Base-by-base conservation (phyloP, 345 rosid species). In the Kernera saxatilis region DNA sequence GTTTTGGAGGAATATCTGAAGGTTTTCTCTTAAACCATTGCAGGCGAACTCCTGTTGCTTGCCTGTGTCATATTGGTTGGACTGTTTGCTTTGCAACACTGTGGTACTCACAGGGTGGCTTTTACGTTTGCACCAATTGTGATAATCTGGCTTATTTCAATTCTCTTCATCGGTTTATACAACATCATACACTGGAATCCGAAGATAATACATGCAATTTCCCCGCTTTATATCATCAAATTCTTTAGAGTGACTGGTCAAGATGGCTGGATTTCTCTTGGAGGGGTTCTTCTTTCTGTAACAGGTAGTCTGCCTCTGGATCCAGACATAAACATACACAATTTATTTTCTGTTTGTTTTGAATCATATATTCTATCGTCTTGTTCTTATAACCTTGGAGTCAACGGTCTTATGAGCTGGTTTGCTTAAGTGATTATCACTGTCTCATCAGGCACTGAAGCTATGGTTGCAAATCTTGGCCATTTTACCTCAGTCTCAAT, bases 231-330 rank as follows among this genome's bases (percentile, higher is more conserved):
- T 71, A 84, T 93, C 59, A 76, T 88, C 75, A 87, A 80, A 65
- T 90, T 84, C 85, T 93, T 93, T 75, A 65, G 45, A 33, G 66
- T 73, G 78, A 84, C 87, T 53, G 96, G 97, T 44, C 83, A 75
- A 78, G 88, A 90, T 67, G 97, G 97, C 66, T 93, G 98, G 98
- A 82, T 90, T 79, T 93, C 98, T 70, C 95, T 93, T 45, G 98
- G 97, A 68, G 98, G 98, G 45, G 64, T 93, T 72, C 92, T 93
- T 76, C 98, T 93, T 58, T 84, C 84, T 48, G 83, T 90, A 74
- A 84, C 92, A 69, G 97, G 98, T 93, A 84, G 55, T 85, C 72
- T 51, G 57, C 72, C 77, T 70, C 41, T 51, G 35, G 56, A 67
- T 60, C 32, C 30, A 59, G 36, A 10, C 69, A 30, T 30, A 30